These are phyloP conservation scores for Phytomonas serpens DNA, from an alignment of 208 protist genomes.

Conservation along the genomic window DNA sequence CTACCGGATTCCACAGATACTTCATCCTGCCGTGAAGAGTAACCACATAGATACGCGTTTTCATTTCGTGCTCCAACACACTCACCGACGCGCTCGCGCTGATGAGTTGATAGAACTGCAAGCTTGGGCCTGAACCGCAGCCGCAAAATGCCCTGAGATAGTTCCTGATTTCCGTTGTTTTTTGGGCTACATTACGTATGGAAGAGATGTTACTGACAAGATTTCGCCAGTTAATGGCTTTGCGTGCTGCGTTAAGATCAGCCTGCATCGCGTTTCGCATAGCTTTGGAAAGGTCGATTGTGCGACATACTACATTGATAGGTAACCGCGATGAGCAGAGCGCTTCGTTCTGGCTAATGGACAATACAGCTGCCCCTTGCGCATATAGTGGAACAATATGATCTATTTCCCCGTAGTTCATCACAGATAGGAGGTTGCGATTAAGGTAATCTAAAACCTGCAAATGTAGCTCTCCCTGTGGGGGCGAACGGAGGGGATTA, in stretches of 20 bases:
- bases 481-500: conserved; percentile 49
- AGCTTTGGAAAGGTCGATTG: conserved; percentile 28
- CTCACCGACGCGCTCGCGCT: conserved; percentile 65
- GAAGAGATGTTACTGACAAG: conserved; percentile 42
- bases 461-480: conserved; percentile 20
- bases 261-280: conserved; percentile 47
- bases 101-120: conserved; percentile 38
- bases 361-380: conserved; percentile 22
- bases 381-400: conserved; percentile 17
- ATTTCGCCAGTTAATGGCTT: conserved; percentile 49
- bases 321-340: conserved; percentile 39
- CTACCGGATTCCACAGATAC: conserved; percentile 52
- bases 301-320: conserved; percentile 37
- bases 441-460: conserved; percentile 23
- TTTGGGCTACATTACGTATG: conserved; percentile 41
- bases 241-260: conserved; percentile 35
- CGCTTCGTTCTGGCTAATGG: conserved; percentile 43
- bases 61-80: conserved; percentile 37
- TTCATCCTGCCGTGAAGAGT: conserved; percentile 74
- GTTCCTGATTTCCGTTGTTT: conserved; percentile 32
- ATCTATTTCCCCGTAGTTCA: conserved; percentile 19
- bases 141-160: conserved; percentile 40
- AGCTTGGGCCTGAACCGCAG: conserved; percentile 1
- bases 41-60: conserved; percentile 48
- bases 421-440: conserved; percentile 20